Base-by-base conservation (phyloP, 106 monocot genomes). In the Platanthera guangdongensis region DNA sequence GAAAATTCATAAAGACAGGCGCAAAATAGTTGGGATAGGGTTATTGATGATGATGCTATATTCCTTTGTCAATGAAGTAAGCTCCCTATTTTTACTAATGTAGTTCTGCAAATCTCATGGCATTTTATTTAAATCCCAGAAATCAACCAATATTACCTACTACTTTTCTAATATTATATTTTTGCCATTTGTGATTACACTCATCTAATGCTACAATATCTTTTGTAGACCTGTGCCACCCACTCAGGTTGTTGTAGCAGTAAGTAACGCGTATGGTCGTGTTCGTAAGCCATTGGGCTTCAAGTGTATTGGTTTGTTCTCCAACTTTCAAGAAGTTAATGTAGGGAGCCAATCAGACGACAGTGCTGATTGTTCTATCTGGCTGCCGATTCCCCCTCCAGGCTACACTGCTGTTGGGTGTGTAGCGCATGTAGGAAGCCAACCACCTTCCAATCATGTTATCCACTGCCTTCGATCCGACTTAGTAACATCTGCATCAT, bases 381-480 rank as follows among this genome's bases (percentile, higher is more conserved):
- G 97, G 97, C 73, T 87, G 81, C 97, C 97, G 62, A 78, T 97
- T 79, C 84, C 97, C 19, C 97, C 97, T 85, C 82, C 89, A 62
- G 97, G 97, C 75, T 97, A 97, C 76, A 81, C 82, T 53, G 93
- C 97, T 64, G 48, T 97, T 9, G 97, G 97, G 9, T 97, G 91
- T 81, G 91, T 97, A 47, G 91, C 83, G 14, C 85, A 97, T 72
- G n/a, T 82, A 7, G 97, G 91, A 78, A 87, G 57, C 25, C 79
- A 86, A 28, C 86, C 94, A 70, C 97, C 97, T 63, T 72, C 94
- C 68, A 91, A 85, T 80, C 93, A 97, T 75, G 74, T 92, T 73
- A 83, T 91, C 19, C 83, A 93, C 75, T 97, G 97, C 80, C 91
- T 97, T 75, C 91, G 93, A 39, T 91, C 91, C 72, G 97, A 97